phyloP scores from a whole-genome alignment of 768 basidiomycete genomes.

The Psilocybe subaeruginosa region DNA sequence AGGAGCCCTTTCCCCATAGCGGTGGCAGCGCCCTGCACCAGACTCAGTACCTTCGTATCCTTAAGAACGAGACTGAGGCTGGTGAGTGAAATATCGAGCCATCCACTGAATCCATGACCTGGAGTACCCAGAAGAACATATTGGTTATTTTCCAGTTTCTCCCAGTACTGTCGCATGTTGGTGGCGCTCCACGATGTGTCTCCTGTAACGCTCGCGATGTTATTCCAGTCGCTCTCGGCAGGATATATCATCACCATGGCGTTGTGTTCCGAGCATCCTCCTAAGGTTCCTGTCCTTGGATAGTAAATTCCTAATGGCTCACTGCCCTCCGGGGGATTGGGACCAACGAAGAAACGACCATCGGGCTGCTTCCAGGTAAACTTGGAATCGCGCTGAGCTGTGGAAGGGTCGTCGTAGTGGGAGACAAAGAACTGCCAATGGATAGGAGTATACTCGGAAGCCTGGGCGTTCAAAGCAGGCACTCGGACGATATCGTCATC shows the following conservation, averaged over 20 bases:
- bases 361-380: conserved; percentile 10
- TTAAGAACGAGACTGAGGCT: conserved; percentile 3
- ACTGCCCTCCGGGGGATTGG: conserved; percentile 11
- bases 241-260: conserved; percentile 11
- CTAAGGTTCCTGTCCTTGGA: conserved; percentile 9
- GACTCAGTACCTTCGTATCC: conserved; percentile 2
- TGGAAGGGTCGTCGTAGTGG: conserved; percentile 6
- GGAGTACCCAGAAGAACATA: conserved; percentile 1
- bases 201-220: conserved; percentile 10
- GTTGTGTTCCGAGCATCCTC: conserved; percentile 16
- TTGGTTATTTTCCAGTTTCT: conserved; percentile 8
- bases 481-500: conserved; percentile 4
- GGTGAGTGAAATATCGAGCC: conserved; percentile 8
- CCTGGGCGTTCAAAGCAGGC: conserved; percentile 2
- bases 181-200: conserved; percentile 6
- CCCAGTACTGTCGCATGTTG: conserved; percentile 11
- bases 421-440: conserved; percentile 12
- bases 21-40: conserved; percentile 3
- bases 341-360: conserved; percentile 11
- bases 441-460: conserved; percentile 9
- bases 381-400: conserved; percentile 9
- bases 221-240: conserved; percentile 10
- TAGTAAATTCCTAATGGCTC: conserved; percentile 9
- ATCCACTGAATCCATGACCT: conserved; percentile 10
- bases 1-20: conserved; percentile 4